These are phyloP conservation scores for Tolypocladium tundrense DNA, from an alignment of 2,329 filamentous ascomycete genomes.

Conservation along the genomic window DNA sequence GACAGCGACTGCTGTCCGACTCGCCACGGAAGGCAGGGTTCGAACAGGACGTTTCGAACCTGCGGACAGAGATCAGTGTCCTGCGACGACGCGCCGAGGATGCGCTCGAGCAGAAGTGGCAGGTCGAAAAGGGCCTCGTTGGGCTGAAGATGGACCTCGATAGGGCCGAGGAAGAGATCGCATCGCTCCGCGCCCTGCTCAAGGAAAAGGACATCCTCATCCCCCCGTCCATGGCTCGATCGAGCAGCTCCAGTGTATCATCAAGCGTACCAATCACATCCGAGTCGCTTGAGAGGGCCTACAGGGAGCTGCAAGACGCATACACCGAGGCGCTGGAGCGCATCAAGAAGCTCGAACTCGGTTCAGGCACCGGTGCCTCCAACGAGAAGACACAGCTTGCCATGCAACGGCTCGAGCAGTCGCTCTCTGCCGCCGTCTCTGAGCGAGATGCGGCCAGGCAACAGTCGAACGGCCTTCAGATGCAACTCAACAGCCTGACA, in stretches of 20 bases:
- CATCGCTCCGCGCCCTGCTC: constrained; percentile 67
- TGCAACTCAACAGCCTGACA: constrained; percentile 49
- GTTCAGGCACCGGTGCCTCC: constrained; percentile 20
- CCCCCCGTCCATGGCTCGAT: constrained; percentile 46
- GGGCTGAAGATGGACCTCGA: constrained; percentile 95
- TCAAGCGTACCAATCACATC: constrained; percentile 46
- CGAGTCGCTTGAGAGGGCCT: constrained; percentile 62
- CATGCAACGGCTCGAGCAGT: constrained; percentile 55
- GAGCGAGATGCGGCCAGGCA: constrained; percentile 64
- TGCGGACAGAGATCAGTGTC: constrained; percentile 76
- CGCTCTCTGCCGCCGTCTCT: constrained; percentile 57
- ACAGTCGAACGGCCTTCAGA: constrained; percentile 51
- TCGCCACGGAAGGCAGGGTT: constrained; percentile 70
- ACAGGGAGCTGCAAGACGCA: constrained; percentile 62
- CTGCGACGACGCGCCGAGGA: constrained; percentile 84
- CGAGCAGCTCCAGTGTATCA: constrained; percentile 21
- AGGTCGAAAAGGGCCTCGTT: constrained; percentile 80
- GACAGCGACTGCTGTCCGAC: constrained; percentile 58
- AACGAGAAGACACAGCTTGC: constrained; percentile 53
- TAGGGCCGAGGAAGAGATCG: constrained; percentile 85
- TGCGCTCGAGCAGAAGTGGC: constrained; percentile 90
- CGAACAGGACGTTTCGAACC: constrained; percentile 67
- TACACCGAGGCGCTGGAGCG: constrained; percentile 57
- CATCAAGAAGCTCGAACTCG: constrained; percentile 53
- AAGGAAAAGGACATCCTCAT: constrained; percentile 74